Conservation (phyloP, 148 eudicot genomes). For the Fallopia convolvulus region DNA sequence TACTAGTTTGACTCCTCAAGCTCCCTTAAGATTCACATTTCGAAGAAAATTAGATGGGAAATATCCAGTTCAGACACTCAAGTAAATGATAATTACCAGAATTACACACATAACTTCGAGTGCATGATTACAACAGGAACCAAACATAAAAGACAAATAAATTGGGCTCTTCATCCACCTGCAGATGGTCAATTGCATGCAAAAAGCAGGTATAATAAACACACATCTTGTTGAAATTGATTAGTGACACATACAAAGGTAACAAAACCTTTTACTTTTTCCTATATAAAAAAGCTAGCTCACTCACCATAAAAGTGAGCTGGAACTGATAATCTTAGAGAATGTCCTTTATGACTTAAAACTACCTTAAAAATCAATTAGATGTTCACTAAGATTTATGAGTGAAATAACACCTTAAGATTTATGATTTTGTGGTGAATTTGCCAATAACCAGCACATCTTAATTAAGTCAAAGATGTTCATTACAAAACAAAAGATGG, state of each 20-base stretch:
- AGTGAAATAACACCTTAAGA: neutral
- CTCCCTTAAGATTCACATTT: neutral
- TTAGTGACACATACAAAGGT: neutral
- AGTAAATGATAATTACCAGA: neutral
- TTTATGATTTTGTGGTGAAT: neutral
- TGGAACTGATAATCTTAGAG: neutral
- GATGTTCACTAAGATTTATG: no score
- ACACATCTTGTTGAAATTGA: neutral
- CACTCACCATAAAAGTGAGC: neutral
- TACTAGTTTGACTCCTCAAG: neutral
- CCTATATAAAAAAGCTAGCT: neutral
- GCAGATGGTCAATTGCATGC: neutral
- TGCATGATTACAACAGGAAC: neutral
- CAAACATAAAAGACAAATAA: neutral
- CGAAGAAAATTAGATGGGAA: neutral
- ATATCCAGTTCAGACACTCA: neutral
- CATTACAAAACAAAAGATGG: neutral
- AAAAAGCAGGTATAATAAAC: neutral
- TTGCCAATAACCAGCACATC: neutral
- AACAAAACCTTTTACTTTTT: neutral
- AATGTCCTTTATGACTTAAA: neutral
- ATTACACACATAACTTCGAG: neutral
- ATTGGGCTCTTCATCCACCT: neutral
- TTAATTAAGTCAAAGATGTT: neutral
- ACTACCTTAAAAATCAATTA: neutral